Evolutionary conservation across 306 rosid species (phyloP), one percentile per base, ranked within the genome.

Genomic region (Clitoria ternatea): DNA sequence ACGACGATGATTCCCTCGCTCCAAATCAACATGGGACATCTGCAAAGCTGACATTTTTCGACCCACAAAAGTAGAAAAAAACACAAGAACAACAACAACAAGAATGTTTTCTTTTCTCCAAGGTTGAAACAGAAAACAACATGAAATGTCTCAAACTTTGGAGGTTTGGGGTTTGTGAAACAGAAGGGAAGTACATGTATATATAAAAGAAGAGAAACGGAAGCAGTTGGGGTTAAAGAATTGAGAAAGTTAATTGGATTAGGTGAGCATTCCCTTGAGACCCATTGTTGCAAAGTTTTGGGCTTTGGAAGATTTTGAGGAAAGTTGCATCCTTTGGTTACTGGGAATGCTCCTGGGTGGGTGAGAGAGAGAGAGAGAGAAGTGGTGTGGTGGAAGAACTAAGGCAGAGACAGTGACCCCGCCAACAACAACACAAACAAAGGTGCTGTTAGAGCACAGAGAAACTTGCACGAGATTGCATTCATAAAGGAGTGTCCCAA

Each of bases 1-100:
- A 35, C 57, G 71, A 37, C 79, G 73, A 59, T 76, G 88, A 29
- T 29, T 74, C 5, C 89, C 96, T 56, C 66, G 87, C 81, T 87
- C 98, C 55, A 90, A 82, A 81, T 94, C 97, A 52, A 81, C 77
- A 65, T 64, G 82, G 70, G 95, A 80, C 85, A 90, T 86, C 77
- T 79, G 79, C 14, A 44, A 42, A 33, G 52, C 66, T 42, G 79
- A 69, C 86, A 92, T 78, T 71, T 74, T 69, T 36, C n/a, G 42
- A 65, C 79, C 76, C 84, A 62, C 73, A 77, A 86, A 70, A 61
- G 18, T 13, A 74, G 4, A 56, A 17, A 44, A 17, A 49, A 15
- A 35, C 40, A 42, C 29, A 7, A 50, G 36, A 40, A 64, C 14
- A 18, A 39, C 22, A 39, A 52, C 37, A 69, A 13, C 12, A 61